phyloP scores from a whole-genome alignment of 1,139 yeast species.

The Diutina ranongensis region DNA sequence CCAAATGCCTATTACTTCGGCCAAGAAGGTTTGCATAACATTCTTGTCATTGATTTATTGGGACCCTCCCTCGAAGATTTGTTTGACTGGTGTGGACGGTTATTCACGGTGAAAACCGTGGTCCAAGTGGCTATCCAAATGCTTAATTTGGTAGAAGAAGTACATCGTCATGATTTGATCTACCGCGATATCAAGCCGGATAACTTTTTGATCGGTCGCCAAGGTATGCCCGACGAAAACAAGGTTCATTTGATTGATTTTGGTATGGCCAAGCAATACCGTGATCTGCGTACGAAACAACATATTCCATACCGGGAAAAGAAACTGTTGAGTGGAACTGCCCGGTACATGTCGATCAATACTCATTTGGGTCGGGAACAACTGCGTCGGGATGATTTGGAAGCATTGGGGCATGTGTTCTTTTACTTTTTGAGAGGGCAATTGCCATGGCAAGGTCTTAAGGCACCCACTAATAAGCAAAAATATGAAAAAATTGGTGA shows the following conservation, averaged over 20 bases:
- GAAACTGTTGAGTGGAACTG: conserved; percentile 90
- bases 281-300: conserved; percentile 89
- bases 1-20: conserved; percentile 96
- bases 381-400: conserved; percentile 90
- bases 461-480: conserved; percentile 95
- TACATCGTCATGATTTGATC: conserved; percentile 82
- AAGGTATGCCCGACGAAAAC: conserved; percentile 51
- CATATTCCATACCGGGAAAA: conserved; percentile 96
- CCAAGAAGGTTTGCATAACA: conserved; percentile 93
- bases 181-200: conserved; percentile 96
- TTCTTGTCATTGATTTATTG: conserved; percentile 80
- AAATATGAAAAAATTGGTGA: conserved; percentile 96
- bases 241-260: conserved; percentile 67
- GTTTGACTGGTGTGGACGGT: conserved; percentile 96
- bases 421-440: conserved; percentile 89
- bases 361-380: conserved; percentile 97
- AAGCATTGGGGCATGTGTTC: conserved; percentile 90
- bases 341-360: conserved; percentile 94
- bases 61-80: conserved; percentile 95
- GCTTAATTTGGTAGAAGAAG: conserved; percentile 76
- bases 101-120: conserved; percentile 78
- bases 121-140: conserved; percentile 88
- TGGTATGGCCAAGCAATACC: conserved; percentile 96
- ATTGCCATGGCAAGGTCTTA: conserved; percentile 97
- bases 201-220: conserved; percentile 79